Evolutionary conservation across 2,329 filamentous ascomycete genomes (phyloP).

Genomic region (Celoporthe dispersa): DNA sequence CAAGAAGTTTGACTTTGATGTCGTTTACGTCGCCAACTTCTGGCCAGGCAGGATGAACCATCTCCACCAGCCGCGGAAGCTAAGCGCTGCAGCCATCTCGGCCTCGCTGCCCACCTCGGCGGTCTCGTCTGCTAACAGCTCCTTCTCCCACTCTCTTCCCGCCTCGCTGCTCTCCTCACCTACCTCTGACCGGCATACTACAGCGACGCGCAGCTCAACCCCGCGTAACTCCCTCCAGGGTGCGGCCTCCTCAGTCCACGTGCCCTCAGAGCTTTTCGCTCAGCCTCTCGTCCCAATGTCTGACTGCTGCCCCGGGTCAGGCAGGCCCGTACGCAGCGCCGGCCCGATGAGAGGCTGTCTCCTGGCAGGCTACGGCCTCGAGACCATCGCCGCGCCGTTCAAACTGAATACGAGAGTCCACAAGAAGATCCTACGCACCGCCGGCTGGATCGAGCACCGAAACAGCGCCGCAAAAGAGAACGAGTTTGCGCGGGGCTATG

Average conservation of each 20-base stretch:
- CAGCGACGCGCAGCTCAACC: constrained; percentile 22
- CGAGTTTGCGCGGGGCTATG: constrained; percentile 57
- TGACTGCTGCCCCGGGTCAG: constrained; percentile 31
- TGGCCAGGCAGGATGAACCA: constrained; percentile 50
- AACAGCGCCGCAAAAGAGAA: constrained; percentile 46
- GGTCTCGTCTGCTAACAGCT: constrained; percentile 21
- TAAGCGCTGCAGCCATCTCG: constrained; percentile 7
- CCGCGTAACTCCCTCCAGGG: constrained; percentile 28
- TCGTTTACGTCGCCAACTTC: constrained; percentile 63
- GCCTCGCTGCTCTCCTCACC: constrained; percentile 27
- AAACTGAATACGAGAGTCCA: constrained; percentile 56
- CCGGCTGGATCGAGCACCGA: constrained; percentile 59
- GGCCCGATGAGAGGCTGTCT: constrained; percentile 51
- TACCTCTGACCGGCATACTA: constrained; percentile 15
- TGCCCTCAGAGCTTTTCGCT: constrained; percentile 3
- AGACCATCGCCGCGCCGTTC: constrained; percentile 55
- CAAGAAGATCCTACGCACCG: constrained; percentile 49
- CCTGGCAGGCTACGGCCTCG: constrained; percentile 59
- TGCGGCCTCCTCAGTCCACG: constrained; percentile 6
- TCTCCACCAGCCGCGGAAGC: constrained; percentile 27
- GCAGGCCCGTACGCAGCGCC: constrained; percentile 26
- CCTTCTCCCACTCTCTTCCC: constrained; percentile 13
- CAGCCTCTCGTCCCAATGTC: constrained; percentile 19
- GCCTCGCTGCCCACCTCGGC: constrained; percentile 9
- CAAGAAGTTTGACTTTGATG: constrained; percentile 59